Evolutionary conservation across 768 basidiomycete genomes (phyloP).

Genomic region (Sporobolomyces roseus): DNA sequence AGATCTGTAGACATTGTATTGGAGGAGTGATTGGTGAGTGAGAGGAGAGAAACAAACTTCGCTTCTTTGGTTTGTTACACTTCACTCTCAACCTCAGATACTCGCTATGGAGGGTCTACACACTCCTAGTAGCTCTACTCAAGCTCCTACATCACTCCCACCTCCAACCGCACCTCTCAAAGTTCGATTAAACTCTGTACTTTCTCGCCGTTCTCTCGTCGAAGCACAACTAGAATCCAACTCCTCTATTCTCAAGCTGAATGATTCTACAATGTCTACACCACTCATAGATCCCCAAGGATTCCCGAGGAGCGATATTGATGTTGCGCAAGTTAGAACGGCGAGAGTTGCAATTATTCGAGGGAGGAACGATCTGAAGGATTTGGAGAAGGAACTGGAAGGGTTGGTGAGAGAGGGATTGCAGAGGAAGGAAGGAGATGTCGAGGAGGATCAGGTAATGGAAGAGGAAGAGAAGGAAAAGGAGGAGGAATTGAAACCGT

Average conservation of each 20-base stretch:
- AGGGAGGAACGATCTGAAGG: slow-evolving; percentile 70
- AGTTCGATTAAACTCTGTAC: neutral
- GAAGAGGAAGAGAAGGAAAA: slow-evolving; percentile 37
- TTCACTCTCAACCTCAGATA: neutral
- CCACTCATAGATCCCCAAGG: slow-evolving; percentile 81
- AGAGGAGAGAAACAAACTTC: neutral
- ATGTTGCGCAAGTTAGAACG: slow-evolving; percentile 69
- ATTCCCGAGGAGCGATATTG: slow-evolving; percentile 76
- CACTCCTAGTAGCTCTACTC: neutral
- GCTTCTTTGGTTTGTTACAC: neutral
- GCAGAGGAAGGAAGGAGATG: slow-evolving; percentile 42
- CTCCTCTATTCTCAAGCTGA: slow-evolving; percentile 1
- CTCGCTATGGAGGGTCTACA: neutral
- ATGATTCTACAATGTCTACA: slow-evolving; percentile 61
- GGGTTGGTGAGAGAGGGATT: slow-evolving; percentile 60
- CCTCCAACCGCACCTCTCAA: neutral
- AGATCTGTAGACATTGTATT: slow-evolving; percentile 3
- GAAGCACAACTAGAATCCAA: neutral
- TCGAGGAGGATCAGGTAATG: slow-evolving; percentile 42
- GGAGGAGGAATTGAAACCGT: slow-evolving; percentile 52
- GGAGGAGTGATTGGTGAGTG: neutral
- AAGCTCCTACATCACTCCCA: neutral
- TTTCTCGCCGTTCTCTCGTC: neutral
- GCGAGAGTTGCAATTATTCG: slow-evolving; percentile 75
- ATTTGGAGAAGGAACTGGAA: slow-evolving; percentile 64